A percentile compares a stretch with the other conserved stretches of the same genome.
These are phyloP conservation scores for Groenewaldozyma sp. DNA, from an alignment of 1,139 yeast genomes.

Conservation along the genomic window DNA sequence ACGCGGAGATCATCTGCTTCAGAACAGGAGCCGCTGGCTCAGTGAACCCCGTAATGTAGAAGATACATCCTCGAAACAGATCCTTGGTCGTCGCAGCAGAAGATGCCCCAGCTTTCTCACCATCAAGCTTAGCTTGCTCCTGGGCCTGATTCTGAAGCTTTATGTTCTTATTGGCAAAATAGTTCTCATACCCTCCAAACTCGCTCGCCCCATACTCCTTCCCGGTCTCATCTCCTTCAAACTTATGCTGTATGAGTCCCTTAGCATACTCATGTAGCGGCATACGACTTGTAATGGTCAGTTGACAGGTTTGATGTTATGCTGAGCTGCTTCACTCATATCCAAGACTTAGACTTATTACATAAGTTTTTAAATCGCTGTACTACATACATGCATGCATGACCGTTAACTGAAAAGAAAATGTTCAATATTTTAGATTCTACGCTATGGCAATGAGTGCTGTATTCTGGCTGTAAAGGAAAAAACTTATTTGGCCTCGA, in stretches of 20 bases:
- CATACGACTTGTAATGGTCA: no score
- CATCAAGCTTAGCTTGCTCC: conserved; percentile 27
- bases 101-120: background rate
- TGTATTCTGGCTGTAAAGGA: no score
- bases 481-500: conserved; percentile 24
- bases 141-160: conserved; percentile 60
- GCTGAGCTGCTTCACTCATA: no score
- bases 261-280: conserved; percentile 13
- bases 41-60: conserved; percentile 84
- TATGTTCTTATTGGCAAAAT: conserved; percentile 54
- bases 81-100: conserved; percentile 1
- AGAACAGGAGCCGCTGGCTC: conserved; percentile 64
- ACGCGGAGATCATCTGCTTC: conserved; percentile 57
- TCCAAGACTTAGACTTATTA: no score
- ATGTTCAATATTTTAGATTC: no score
- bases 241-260: conserved; percentile 15
- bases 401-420: no score
- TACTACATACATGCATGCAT: no score
- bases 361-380: no score
- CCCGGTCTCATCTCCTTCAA: conserved; percentile 19
- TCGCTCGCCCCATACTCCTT: conserved; percentile 35
- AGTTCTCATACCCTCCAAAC: conserved; percentile 65
- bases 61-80: conserved; percentile 52
- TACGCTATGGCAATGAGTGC: no score
- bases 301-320: no score